Evolutionary conservation across 2,329 filamentous ascomycete species (phyloP).

Genomic region (Colletotrichum nymphaeae): DNA sequence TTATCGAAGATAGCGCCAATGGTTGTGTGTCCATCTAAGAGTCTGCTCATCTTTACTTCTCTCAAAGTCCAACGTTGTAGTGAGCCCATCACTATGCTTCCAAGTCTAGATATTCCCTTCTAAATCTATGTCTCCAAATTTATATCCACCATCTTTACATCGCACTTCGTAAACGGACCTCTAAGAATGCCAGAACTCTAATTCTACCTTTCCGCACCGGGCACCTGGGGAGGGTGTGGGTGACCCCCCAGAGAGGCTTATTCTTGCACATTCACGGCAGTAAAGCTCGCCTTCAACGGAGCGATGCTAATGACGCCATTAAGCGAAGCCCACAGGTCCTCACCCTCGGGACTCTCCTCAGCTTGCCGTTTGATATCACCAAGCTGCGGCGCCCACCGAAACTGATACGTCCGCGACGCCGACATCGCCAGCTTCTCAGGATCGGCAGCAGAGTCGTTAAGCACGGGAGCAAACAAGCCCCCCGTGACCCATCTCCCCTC

Average conservation of each 20-base stretch:
- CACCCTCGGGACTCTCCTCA: conserved; percentile 31
- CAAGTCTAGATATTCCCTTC: neutral
- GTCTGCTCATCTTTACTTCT: neutral
- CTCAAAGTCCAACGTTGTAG: neutral
- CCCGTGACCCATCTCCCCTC: conserved; percentile 74
- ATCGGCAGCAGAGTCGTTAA: conserved; percentile 3
- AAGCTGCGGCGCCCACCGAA: conserved; percentile 35
- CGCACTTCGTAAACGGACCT: neutral
- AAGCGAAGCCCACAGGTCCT: conserved; percentile 37
- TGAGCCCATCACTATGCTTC: neutral
- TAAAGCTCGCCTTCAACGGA: conserved; percentile 35
- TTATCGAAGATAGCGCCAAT: conserved; percentile 58
- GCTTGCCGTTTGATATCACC: conserved; percentile 35
- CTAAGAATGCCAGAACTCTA: neutral
- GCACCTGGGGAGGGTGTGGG: neutral
- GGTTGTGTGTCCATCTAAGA: conserved; percentile 54
- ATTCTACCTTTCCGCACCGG: neutral
- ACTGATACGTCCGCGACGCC: conserved; percentile 17
- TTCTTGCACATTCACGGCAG: conserved; percentile 16
- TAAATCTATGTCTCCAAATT: neutral
- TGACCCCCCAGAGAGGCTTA: neutral
- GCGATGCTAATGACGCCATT: conserved; percentile 35
- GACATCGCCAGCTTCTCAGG: conserved; percentile 21
- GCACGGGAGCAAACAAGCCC: conserved; percentile 42
- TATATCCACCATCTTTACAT: neutral